Percentiles rank a stretch among this genome's conserved stretches.
Conservation (phyloP, 2,329 filamentous ascomycete species). For the Pseudocercospora eumusae region DNA sequence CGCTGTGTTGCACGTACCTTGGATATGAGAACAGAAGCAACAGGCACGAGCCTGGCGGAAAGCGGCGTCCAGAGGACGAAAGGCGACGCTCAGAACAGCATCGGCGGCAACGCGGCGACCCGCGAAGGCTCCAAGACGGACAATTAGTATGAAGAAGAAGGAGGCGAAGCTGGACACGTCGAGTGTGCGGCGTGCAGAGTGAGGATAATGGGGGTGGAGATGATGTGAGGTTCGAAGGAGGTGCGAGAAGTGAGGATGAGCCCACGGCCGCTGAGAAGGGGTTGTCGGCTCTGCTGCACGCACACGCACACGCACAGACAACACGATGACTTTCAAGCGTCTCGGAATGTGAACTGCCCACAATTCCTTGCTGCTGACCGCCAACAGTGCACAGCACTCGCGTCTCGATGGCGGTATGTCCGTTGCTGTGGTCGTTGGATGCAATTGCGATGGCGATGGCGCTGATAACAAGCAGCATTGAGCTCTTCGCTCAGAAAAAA, state of each 20-base stretch:
- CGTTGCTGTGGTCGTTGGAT: background rate
- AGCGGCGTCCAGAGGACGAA: slow-evolving; percentile 18
- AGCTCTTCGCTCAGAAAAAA: background rate
- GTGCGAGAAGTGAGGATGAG: slow-evolving; percentile 9
- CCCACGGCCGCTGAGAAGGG: background rate
- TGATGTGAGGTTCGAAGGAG: slow-evolving; percentile 10
- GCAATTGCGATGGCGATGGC: too few species aligned
- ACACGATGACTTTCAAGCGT: background rate
- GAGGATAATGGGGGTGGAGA: slow-evolving; percentile 13
- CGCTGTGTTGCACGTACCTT: slow-evolving; percentile 11
- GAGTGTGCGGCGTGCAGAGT: slow-evolving; percentile 4
- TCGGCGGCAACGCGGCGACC: slow-evolving; percentile 19
- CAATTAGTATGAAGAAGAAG: background rate
- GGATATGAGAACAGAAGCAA: background rate
- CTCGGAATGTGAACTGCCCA: background rate
- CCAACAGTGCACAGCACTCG: background rate
- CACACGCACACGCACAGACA: background rate
- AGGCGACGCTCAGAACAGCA: slow-evolving; percentile 16
- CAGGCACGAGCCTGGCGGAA: slow-evolving; percentile 11
- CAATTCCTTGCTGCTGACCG: background rate
- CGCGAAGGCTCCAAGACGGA: slow-evolving; percentile 11
- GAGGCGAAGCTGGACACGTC: background rate
- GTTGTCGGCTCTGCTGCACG: background rate
- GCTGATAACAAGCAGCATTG: background rate
- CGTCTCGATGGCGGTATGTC: background rate